Percentiles rank a stretch among this genome's conserved stretches.
These are phyloP conservation scores for Colletotrichum sp. DNA, from an alignment of 2,329 filamentous ascomycete species.

Conservation along the genomic window DNA sequence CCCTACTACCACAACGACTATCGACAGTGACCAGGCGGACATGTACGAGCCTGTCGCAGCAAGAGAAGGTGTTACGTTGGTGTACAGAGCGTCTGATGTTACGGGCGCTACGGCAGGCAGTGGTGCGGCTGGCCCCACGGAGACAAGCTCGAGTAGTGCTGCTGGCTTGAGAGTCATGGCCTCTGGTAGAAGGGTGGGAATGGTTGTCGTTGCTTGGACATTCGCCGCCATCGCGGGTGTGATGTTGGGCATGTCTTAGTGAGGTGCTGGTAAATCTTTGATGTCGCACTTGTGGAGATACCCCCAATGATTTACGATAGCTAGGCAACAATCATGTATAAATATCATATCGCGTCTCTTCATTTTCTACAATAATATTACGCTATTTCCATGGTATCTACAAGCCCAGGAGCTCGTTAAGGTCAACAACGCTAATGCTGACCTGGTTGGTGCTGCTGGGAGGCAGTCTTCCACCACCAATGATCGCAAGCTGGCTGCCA, in stretches of 20 bases:
- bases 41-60: background rate
- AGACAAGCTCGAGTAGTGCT: background rate
- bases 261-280: background rate
- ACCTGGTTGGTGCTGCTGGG: conserved; percentile 50
- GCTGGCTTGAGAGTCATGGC: background rate
- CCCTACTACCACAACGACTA: background rate
- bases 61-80: background rate
- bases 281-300: background rate
- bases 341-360: background rate
- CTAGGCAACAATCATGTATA: background rate
- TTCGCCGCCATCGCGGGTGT: background rate
- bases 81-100: background rate
- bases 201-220: background rate
- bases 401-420: conserved; percentile 23
- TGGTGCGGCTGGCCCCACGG: background rate
- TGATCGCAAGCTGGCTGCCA: conserved; percentile 42
- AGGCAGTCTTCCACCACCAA: conserved; percentile 48
- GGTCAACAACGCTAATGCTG: conserved; percentile 37
- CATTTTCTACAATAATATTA: background rate
- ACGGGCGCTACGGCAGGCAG: background rate
- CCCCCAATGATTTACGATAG: background rate
- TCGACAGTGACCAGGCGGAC: background rate
- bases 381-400: background rate
- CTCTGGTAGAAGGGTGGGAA: background rate
- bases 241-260: background rate